Percentiles rank a stretch among this genome's conserved stretches.
These are phyloP conservation scores for Geotrichum histeridarum DNA, from an alignment of 1,139 yeast genomes.

Conservation along the genomic window DNA sequence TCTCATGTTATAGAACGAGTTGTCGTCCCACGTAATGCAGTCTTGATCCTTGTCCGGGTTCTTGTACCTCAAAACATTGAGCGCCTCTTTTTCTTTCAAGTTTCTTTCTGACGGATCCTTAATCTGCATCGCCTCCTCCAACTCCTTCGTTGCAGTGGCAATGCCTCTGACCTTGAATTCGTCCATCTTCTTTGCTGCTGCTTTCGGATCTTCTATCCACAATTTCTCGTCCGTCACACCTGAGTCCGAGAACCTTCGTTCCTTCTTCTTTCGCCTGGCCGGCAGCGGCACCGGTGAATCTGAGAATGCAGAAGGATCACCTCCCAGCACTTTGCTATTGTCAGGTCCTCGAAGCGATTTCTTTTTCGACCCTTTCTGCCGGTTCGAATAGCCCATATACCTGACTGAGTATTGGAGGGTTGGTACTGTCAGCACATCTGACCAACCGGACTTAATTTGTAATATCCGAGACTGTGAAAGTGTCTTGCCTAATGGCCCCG, in stretches of 20 bases:
- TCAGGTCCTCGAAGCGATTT: too few relatives aligned
- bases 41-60: neutral
- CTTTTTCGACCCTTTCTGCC: too few relatives aligned
- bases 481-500: too few relatives aligned
- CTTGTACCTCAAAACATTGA: neutral
- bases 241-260: neutral
- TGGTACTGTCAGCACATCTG: too few relatives aligned
- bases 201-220: neutral
- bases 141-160: neutral
- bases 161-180: neutral
- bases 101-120: neutral
- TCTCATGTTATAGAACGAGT: conserved; percentile 1
- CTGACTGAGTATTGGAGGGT: too few relatives aligned
- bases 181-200: neutral
- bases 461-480: too few relatives aligned
- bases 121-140: neutral
- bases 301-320: neutral
- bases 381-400: too few relatives aligned
- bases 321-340: neutral
- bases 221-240: neutral
- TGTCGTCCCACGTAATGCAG: conserved; percentile 5
- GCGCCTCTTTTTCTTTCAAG: neutral
- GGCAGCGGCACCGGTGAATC: neutral
- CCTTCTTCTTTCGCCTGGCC: neutral
- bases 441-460: too few relatives aligned